Base-by-base conservation (phyloP, 805 yeast species). In the Starmerella floris region DNA sequence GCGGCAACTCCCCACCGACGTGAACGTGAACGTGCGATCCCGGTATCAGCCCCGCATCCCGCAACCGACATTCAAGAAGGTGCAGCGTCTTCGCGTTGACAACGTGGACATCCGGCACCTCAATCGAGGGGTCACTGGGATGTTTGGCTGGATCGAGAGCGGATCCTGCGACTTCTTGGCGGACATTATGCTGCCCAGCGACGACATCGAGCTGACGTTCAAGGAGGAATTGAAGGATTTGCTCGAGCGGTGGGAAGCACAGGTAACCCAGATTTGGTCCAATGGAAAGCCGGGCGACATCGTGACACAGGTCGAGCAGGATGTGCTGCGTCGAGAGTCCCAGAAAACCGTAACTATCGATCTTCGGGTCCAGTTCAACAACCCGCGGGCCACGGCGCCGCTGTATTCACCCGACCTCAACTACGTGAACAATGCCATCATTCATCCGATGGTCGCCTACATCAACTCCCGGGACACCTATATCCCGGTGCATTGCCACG, bases 81-180 rank as follows among this genome's bases (percentile, higher is more conserved):
- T 81, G 11, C 83, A 88, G 1, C 68, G 95, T 35, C 68, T 84
- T 48, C 65, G 97, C 39, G 79, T 87, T 30, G 97, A 91, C 57
- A 77, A 84, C 23, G 71, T 91, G 42, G 78, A 76, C 56, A 72
- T 91, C 30, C 94, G 88, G 52, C 97, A 91, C 61, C 63, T 91
- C 44, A 91, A 91, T 57, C 74, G 83, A 1, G 97, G 96, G 0
- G 71, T 83, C 44, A 53, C 53, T 5, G 98, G 99, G 0, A 95
- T 97, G 11, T 84, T 91, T 61, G 96, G 97, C 5, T 91, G 99
- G 99, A 88, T 91, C 43, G 76, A 83, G 5, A 71, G 74, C 48
- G 98, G 99, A 13, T 76, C 76, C 40, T 97, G 88, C 20, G 96
- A 91, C 60, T 79, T 91, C 77, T 65, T 83, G 49, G 96, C 95